phyloP scores from a whole-genome alignment of 345 rosid species.

The Eucalyptus cloeziana region DNA sequence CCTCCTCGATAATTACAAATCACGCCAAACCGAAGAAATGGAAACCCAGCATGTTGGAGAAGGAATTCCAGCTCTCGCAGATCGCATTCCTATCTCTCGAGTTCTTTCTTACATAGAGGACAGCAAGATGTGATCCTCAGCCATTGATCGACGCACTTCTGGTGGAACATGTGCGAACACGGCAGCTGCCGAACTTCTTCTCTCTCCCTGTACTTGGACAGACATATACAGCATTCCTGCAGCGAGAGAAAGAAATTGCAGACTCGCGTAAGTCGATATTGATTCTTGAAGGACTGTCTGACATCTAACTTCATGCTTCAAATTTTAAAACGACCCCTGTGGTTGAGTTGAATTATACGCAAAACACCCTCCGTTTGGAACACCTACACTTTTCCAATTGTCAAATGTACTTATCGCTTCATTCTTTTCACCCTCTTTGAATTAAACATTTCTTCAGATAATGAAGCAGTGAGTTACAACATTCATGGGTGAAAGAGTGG shows the following conservation, averaged over 20 bases:
- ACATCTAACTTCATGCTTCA: neutral
- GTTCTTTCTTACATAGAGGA: conserved; percentile 90
- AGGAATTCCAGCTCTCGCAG: neutral
- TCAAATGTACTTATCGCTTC: neutral
- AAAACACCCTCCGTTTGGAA: neutral
- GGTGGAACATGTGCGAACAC: conserved; percentile 87
- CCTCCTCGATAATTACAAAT: neutral
- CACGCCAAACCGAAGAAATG: neutral
- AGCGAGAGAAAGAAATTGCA: neutral
- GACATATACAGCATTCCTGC: conserved; percentile 94
- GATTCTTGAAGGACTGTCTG: neutral
- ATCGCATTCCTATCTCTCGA: conserved; percentile 32
- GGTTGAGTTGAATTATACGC: neutral
- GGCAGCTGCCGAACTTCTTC: conserved; percentile 87
- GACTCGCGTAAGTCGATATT: neutral
- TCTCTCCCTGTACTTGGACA: conserved; percentile 71
- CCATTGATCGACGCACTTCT: conserved; percentile 96
- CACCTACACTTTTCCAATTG: neutral
- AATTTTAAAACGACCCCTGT: neutral
- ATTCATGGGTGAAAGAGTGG: neutral
- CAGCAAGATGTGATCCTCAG: conserved; percentile 89
- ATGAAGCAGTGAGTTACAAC: neutral
- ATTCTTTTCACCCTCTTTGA: neutral
- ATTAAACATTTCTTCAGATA: neutral
- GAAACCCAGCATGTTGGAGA: neutral